Evolutionary conservation across 495 filamentous ascomycete species (phyloP).

Genomic region (Glutinoglossum americanum): DNA sequence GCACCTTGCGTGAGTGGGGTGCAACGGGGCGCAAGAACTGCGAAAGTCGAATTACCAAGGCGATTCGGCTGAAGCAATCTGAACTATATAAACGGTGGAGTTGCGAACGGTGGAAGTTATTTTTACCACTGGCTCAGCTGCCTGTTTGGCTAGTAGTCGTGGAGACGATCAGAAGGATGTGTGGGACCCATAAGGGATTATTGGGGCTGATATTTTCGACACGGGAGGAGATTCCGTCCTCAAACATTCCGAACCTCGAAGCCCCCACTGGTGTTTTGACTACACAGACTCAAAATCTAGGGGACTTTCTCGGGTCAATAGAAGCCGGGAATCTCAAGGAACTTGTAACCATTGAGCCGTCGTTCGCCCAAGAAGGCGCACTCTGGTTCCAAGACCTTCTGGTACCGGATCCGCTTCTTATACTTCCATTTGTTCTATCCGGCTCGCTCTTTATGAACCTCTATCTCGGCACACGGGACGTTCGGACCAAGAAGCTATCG

Average conservation of each 20-base stretch:
- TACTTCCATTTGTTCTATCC: conserved; percentile 40
- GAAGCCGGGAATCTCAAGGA: not conserved
- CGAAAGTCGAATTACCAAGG: not conserved
- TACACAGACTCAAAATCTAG: not conserved
- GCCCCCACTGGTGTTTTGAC: not conserved
- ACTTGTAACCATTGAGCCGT: conserved; percentile 24
- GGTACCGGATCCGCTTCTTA: conserved; percentile 41
- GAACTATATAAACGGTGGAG: conserved; percentile 15
- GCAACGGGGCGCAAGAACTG: not conserved
- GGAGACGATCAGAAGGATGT: conserved; percentile 43
- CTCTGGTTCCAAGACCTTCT: conserved; percentile 69
- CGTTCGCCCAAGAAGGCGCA: conserved; percentile 43
- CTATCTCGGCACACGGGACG: conserved; percentile 12
- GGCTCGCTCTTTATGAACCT: conserved; percentile 23
- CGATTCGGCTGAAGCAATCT: not conserved
- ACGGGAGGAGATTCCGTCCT: not conserved
- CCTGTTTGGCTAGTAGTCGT: conserved; percentile 50
- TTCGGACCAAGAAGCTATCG: conserved; percentile 7
- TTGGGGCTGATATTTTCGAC: conserved; percentile 17
- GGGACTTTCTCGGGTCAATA: conserved; percentile 1
- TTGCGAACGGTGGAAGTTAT: conserved; percentile 29
- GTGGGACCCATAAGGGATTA: conserved; percentile 32
- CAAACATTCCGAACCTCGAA: not conserved
- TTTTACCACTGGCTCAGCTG: conserved; percentile 24
- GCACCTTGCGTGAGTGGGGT: conserved; percentile 10